phyloP scores from a whole-genome alignment of 164 flowering plant genomes.

The Vitis riparia region DNA sequence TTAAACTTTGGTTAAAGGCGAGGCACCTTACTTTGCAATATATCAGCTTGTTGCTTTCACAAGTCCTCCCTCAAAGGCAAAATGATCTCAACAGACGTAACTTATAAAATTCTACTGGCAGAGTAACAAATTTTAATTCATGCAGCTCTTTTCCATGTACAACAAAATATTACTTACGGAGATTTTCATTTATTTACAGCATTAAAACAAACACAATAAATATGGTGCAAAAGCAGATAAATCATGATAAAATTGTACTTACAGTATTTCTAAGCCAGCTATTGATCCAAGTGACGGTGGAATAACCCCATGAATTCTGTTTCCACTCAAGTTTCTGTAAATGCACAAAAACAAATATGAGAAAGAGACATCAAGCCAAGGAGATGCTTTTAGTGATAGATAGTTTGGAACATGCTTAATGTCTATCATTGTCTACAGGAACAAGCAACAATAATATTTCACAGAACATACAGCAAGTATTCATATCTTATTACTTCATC shows the following conservation, averaged over 20 bases:
- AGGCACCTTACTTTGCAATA: too few relatives aligned
- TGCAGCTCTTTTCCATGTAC: too few relatives aligned
- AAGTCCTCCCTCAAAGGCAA: too few relatives aligned
- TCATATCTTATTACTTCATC: background rate
- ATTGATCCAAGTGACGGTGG: conserved; percentile 77
- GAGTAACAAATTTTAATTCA: too few relatives aligned
- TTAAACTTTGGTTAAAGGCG: too few relatives aligned
- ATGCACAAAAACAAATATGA: conserved; percentile 6
- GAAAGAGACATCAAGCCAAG: background rate
- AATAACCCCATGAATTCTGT: conserved; percentile 76
- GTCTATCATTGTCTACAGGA: too few relatives aligned
- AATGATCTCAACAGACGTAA: too few relatives aligned
- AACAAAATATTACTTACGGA: background rate
- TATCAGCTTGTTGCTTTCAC: too few relatives aligned
- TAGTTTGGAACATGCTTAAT: too few relatives aligned
- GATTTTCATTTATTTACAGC: background rate
- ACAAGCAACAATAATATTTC: too few relatives aligned
- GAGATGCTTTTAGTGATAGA: background rate
- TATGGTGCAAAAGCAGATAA: background rate
- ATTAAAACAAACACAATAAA: background rate
- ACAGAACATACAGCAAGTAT: background rate
- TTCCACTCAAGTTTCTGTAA: conserved; percentile 85
- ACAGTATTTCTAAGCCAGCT: conserved; percentile 61
- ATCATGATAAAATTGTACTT: conserved; percentile 31
- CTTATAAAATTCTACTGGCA: too few relatives aligned